Evolutionary conservation across 2,329 filamentous ascomycete genomes (phyloP).

Genomic region (Plectosphaerella plurivora): DNA sequence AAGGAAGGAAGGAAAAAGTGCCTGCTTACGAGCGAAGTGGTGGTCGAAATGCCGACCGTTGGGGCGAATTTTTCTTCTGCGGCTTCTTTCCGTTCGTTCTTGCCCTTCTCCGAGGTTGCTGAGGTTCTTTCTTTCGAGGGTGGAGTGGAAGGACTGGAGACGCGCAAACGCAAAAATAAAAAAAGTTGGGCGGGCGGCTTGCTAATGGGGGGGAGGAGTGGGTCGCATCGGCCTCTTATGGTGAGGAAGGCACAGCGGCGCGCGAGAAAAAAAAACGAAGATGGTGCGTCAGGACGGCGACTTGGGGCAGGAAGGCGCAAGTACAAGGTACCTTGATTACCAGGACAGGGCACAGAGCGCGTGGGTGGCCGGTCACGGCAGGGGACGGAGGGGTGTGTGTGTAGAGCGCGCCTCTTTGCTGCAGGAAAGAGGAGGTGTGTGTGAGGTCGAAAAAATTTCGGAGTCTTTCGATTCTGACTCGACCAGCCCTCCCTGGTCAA

Average conservation of each 20-base stretch:
- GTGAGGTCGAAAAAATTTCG: not conserved
- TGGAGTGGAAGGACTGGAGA: not conserved
- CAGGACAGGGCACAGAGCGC: not conserved
- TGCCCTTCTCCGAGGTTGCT: not conserved
- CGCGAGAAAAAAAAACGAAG: not conserved
- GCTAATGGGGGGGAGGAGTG: constrained; percentile 11
- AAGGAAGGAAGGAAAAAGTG: too few relatives aligned
- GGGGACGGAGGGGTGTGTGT: too few relatives aligned
- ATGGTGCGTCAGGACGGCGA: constrained; percentile 5
- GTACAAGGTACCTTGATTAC: not conserved
- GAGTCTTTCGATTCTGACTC: not conserved
- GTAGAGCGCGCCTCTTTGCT: too few relatives aligned
- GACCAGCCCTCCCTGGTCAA: too few relatives aligned
- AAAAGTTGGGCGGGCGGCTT: constrained; percentile 10
- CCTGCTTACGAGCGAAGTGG: too few relatives aligned
- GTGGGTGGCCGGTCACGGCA: not conserved
- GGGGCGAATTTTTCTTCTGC: not conserved
- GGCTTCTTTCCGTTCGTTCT: not conserved
- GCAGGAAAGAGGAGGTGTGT: not conserved
- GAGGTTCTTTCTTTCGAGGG: not conserved
- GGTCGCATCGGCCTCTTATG: constrained; percentile 9
- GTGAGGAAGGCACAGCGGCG: constrained; percentile 7
- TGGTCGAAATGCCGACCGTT: too few relatives aligned
- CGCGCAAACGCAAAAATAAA: constrained; percentile 1
- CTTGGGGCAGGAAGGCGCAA: not conserved